Evolutionary conservation across 2,329 filamentous ascomycete species (phyloP).

Genomic region (Ambrosiella beaveri): DNA sequence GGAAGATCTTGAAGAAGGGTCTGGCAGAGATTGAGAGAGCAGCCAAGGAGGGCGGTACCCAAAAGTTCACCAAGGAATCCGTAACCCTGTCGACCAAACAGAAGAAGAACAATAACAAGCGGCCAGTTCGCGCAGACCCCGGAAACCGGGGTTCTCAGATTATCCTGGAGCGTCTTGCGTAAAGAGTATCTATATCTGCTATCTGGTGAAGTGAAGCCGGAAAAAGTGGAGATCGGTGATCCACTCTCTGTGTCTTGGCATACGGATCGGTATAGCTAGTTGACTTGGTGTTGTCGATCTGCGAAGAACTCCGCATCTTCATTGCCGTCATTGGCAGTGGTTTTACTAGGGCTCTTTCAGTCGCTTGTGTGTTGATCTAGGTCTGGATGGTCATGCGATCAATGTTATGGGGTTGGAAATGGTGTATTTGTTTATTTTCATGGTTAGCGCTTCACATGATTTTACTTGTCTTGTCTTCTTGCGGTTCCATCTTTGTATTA

Average conservation of each 20-base stretch:
- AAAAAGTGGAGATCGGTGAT: background rate
- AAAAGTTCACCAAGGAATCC: conserved; percentile 34
- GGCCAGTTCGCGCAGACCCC: conserved; percentile 16
- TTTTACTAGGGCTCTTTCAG: no score
- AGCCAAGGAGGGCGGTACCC: conserved; percentile 38
- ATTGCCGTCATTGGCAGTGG: no score
- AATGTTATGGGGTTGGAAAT: background rate
- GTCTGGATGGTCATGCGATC: background rate
- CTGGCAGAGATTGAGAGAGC: conserved; percentile 55
- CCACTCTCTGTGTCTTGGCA: background rate
- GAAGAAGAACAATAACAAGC: conserved; percentile 29
- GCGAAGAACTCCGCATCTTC: background rate
- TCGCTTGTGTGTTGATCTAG: no score
- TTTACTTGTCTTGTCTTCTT: conserved; percentile 5
- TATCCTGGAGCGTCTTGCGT: conserved; percentile 38
- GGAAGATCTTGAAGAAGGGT: conserved; percentile 53
- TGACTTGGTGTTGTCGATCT: background rate
- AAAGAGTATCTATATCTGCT: background rate
- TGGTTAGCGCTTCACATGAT: background rate
- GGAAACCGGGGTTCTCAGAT: conserved; percentile 47
- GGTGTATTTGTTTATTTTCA: background rate
- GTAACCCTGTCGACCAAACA: conserved; percentile 27
- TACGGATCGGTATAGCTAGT: background rate
- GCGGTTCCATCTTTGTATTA: background rate
- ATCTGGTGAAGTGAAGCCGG: background rate